Base-by-base conservation (phyloP, 345 rosid species). In the Euclidium syriacum region DNA sequence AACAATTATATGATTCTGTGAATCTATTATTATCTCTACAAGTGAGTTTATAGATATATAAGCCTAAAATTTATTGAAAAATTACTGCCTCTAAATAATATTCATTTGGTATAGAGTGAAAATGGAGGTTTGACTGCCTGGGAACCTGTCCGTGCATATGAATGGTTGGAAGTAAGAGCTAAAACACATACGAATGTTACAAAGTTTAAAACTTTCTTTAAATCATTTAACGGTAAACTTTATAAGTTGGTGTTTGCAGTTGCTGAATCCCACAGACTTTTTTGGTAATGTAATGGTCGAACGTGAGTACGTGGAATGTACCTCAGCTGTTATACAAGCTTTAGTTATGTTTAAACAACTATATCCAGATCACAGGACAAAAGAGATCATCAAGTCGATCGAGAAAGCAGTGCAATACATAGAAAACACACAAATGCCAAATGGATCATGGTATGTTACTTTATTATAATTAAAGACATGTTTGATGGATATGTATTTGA, bases 231-330 rank as follows among this genome's bases (percentile, higher is more conserved):
- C 15, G 27, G 4, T 30, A 58, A 30, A 20, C 0, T 6, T 62
- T 49, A 6, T 22, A 36, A 8, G n/a, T 6, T 27, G 24, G 54
- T 25, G 12, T 24, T n/a, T 16, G 39, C 66, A 85, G 85, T 30
- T 78, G 16, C 74, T 83, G 1, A 80, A 85, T 53, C 86, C 91
- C 1, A 67, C 74, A n/a, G 88, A 85, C 12, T 68, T 79, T 46
- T 42, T 77, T 0, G 68, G 58, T 0, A 72, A 76, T 53, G 48
- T 64, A 6, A 75, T 85, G 15, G 18, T 51, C 2, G 84, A 83
- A 63, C 54, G 30, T 5, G 83, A 72, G 9, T 70, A 63, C 8
- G 54, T 70, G 2, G 88, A 85, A 69, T 80, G 91, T 64, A 85
- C 91, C 0, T 52, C 82, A 30, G 27, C 87, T 10, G 80, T 72